Base-by-base conservation (phyloP, 805 yeast species). In the Peterozyma xylosa region DNA sequence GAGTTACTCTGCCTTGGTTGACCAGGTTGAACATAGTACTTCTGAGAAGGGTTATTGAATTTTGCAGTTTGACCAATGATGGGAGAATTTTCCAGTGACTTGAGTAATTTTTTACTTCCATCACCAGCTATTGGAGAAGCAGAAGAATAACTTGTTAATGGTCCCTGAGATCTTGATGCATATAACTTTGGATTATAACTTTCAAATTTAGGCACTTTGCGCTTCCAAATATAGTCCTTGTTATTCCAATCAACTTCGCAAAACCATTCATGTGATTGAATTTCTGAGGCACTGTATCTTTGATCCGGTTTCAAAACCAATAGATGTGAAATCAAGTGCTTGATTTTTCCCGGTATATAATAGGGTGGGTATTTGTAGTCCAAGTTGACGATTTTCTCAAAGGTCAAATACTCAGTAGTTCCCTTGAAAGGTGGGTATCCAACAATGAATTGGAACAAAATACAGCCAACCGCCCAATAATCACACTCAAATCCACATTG, bases 391-490 rank as follows among this genome's bases (percentile, higher is more conserved):
- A 93, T 93, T 56, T 86, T 84, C 57, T 89, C 96, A 64, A 89
- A 89, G 0, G 96, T 89, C 45, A 81, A 74, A 58, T 86, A 81
- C 62, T 89, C 96, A 16, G 88, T 86, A 16, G 74, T 66, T 0
- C 95, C 96, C 59, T 89, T 85, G 60, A 89, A 89, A 1, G 97
- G 96, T 2, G 96, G 96, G 18, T 68, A 64, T 0, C 96, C 96
- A 38, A 83, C 80, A 42, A 86, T 73, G 56, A 90, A 73, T 61
- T 89, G 97, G 59, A 73, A 89, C 35, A 90, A 62, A 33, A 89
- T 85, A 62, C 97, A 89, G 1, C 96, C 97, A 45, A 88, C 61
- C 1, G 97, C 96, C 97, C 97, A 89, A n/a, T 86, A 63, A 59
- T 89, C 97, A 30, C 91, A 74, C 49, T 82, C 83, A 56, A 78